A percentile compares a stretch with the other conserved stretches of the same genome.
These are phyloP conservation scores for Sporothrix dimorphospora DNA, from an alignment of 2,329 filamentous ascomycete species.

Conservation along the genomic window DNA sequence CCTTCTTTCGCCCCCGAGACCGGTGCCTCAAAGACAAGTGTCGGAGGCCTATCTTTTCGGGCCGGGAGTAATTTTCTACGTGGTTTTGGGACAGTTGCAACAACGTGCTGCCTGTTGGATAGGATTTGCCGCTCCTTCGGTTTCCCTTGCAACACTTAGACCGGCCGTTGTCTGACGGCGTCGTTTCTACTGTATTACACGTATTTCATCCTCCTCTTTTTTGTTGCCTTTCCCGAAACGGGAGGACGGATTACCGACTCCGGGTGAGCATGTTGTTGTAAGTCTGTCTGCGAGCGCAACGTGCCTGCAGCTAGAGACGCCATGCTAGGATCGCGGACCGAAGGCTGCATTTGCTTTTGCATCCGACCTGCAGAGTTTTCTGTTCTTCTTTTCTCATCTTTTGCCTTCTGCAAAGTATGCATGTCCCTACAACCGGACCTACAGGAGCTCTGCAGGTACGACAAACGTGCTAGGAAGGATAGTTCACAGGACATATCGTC, in stretches of 20 bases:
- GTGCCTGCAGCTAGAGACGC: neutral
- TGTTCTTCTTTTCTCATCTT: neutral
- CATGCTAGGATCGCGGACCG: slow-evolving; percentile 15
- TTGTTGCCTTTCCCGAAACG: neutral
- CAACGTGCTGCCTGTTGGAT: neutral
- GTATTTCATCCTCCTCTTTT: neutral
- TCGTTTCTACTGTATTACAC: neutral
- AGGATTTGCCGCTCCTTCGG: neutral
- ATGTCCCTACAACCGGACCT: neutral
- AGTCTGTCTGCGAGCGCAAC: neutral
- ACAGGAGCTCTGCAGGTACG: neutral
- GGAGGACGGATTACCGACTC: neutral
- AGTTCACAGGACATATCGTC: neutral
- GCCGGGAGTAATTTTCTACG: neutral
- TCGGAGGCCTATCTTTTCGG: neutral
- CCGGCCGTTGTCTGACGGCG: neutral
- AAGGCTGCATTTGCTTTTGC: neutral
- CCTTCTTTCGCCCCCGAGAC: neutral
- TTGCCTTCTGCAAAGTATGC: neutral
- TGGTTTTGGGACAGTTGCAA: neutral
- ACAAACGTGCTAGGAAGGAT: neutral
- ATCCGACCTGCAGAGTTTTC: slow-evolving; percentile 17
- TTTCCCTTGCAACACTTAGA: neutral
- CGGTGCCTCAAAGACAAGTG: neutral
- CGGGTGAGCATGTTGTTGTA: neutral